phyloP scores from a whole-genome alignment of 2,329 filamentous ascomycete genomes.

The Sclerotinia glacialis region DNA sequence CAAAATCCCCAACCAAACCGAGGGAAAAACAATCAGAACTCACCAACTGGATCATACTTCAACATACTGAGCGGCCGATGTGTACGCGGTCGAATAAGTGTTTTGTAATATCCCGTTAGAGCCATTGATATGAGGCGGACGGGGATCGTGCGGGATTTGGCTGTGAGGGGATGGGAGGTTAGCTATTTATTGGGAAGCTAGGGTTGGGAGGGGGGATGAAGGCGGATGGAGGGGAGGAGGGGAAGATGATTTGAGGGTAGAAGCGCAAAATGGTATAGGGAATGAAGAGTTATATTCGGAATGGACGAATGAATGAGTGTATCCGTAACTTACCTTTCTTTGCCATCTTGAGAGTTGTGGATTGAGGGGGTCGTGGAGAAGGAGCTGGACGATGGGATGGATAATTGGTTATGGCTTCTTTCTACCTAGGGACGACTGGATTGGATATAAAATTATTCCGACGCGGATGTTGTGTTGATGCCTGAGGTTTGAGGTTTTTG shows the following conservation, averaged over 20 bases:
- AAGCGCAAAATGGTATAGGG: rapidly evolving
- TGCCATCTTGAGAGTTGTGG: neutral
- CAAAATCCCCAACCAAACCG: neutral
- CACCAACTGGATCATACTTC: constrained; percentile 96
- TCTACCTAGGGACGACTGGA: too few relatives aligned
- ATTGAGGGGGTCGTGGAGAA: neutral
- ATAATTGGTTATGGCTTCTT: too few relatives aligned
- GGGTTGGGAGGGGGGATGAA: neutral
- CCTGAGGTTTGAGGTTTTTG: too few relatives aligned
- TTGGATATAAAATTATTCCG: too few relatives aligned
- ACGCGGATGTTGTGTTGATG: too few relatives aligned
- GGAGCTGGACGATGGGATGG: too few relatives aligned
- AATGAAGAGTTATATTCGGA: neutral
- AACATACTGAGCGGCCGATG: constrained; percentile 90
- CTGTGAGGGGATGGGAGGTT: constrained; percentile 24
- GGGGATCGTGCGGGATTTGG: constrained; percentile 84
- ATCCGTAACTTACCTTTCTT: neutral
- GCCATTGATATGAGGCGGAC: constrained; percentile 98
- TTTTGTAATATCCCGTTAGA: constrained; percentile 97
- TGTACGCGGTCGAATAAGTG: constrained; percentile 76
- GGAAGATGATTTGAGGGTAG: neutral
- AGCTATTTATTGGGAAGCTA: neutral
- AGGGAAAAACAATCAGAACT: constrained; percentile 19
- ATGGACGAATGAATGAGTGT: neutral
- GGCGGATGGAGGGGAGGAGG: neutral